Base-by-base conservation (phyloP, 192 early-diverging fungal species). In the Coemansia sp. region DNA sequence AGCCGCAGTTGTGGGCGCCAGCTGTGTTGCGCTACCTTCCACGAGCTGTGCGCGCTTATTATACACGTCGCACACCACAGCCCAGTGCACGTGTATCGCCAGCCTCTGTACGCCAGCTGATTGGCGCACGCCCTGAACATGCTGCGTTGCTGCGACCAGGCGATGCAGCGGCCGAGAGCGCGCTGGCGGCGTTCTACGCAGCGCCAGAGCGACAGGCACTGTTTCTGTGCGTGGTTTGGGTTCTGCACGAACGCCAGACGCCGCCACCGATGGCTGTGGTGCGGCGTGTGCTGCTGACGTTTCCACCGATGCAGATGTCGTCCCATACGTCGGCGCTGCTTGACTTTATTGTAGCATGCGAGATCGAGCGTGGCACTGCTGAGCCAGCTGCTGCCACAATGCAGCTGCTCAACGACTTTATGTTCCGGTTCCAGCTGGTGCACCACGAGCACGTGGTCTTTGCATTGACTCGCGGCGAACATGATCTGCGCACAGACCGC, bases 241-340 rank as follows among this genome's bases (percentile, higher is more conserved):
- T 82, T 60, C 75, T 82, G 47, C 66, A 79, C 18, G 71, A 72
- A 48, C 76, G 40, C 36, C 58, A 18, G 21, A 53, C 26, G 28
- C 53, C 68, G 21, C 57, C 56, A 26, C 78, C 64, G 64, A 58
- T 70, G 49, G 61, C 60, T 56, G 73, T 83, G 14, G 79, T 89
- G 47, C 84, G 89, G 23, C 86, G 87, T 5, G 76, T 89, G 54
- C 68, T 92, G 60, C 80, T 88, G 53, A 65, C 79, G 42, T 87
- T 92, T 74, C 86, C 88, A 17, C 84, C 85, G 49, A 83, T 88
- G 18, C 79, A 85, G 63, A 86, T 92, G 83, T 82, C 89, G 15
- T 82, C 87, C 4, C 85, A 85, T 66, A 87, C 88, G 18, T 76
- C 85, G 9, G 77, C 84, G 36, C 81, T 92, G 40, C 58, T 90